Evolutionary conservation across 805 yeast species (phyloP).

Genomic region (Limtongozyma cylindracea): DNA sequence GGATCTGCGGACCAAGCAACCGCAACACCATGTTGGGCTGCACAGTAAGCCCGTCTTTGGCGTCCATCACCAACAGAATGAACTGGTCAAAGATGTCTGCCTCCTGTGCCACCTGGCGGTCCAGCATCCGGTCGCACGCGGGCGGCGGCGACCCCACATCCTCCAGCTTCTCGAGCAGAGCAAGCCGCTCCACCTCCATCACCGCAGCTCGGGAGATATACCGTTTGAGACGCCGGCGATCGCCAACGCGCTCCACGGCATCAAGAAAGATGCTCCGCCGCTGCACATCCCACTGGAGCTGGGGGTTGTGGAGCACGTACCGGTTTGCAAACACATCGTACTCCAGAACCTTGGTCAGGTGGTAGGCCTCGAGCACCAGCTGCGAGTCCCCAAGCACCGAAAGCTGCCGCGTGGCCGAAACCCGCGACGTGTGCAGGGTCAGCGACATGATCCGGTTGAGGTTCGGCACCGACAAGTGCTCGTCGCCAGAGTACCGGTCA

Average conservation of each 20-base stretch:
- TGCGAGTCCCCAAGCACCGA: too few relatives aligned
- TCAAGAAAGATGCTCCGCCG: conserved; percentile 15
- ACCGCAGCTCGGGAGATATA: too few relatives aligned
- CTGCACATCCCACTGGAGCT: conserved; percentile 50
- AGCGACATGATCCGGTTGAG: too few relatives aligned
- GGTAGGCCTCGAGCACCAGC: too few relatives aligned
- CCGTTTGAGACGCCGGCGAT: too few relatives aligned
- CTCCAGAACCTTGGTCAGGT: too few relatives aligned
- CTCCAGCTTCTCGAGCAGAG: conserved; percentile 6
- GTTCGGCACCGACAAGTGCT: too few relatives aligned
- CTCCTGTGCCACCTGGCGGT: conserved; percentile 3
- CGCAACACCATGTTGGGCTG: conserved; percentile 38
- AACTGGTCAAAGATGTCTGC: conserved; percentile 18
- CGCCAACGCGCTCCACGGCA: conserved; percentile 22
- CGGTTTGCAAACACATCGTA: conserved; percentile 41
- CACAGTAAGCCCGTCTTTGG: conserved; percentile 12
- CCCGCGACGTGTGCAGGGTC: too few relatives aligned
- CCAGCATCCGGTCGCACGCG: conserved; percentile 1
- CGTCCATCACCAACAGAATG: conserved; percentile 19
- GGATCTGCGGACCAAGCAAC: conserved; percentile 65
- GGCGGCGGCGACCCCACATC: conserved; percentile 2
- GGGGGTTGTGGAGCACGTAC: conserved; percentile 46
- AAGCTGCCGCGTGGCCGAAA: too few relatives aligned
- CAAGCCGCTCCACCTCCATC: conserved; percentile 17
- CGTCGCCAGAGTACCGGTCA: too few relatives aligned